Base-by-base conservation (phyloP, 768 basidiomycete species). In the Calocera cornea region DNA sequence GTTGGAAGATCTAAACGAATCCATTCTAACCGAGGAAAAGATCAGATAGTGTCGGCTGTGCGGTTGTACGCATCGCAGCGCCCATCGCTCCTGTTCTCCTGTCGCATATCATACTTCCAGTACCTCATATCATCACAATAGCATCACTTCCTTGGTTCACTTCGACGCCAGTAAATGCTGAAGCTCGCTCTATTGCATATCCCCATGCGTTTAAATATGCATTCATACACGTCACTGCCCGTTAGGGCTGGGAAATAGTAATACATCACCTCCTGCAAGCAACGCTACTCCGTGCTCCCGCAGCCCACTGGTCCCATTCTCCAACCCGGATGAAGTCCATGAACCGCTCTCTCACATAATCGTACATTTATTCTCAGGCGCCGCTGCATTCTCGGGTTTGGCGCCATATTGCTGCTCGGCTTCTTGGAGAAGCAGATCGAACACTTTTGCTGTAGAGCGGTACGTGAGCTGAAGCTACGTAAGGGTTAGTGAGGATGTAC, bases 1-100 rank as follows among this genome's bases (percentile, higher is more conserved):
- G 0, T 78, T 98, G 65, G 93, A 95, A 71, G 95, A 98, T 76
- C 83, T 97, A 72, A 97, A 97, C 76, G 90, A 92, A 71, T 92
- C 91, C 10, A 93, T 98, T 71, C 77, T 88, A 36, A 81, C 82
- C 0, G 84, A 85, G 72, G 83, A 83, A 22, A 14, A 60, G 31
- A 16, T 60, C 5, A 60, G 54, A 33, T 60, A 60, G 54, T 19
- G 19, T 19, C 16, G 19, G 5, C 8, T 19, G 44, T 47, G 8
- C 44, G 24, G 44, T 24, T 47, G 19, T 24, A 14, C 36, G 14
- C 14, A 38, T 38, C 36, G 36, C 36, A 38, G 36, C 36, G 36
- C 14, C 14, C 36, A 5, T 38, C 36, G 7, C 14, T 14, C 7
- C 7, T 38, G 5, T 38, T 14, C 36, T 38, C 36, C 36, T 14